A percentile compares a stretch with the other conserved stretches of the same genome.
These are phyloP conservation scores for Globisporangium irregulare DNA, from an alignment of 352 stramenopile genomes.

Conservation along the genomic window DNA sequence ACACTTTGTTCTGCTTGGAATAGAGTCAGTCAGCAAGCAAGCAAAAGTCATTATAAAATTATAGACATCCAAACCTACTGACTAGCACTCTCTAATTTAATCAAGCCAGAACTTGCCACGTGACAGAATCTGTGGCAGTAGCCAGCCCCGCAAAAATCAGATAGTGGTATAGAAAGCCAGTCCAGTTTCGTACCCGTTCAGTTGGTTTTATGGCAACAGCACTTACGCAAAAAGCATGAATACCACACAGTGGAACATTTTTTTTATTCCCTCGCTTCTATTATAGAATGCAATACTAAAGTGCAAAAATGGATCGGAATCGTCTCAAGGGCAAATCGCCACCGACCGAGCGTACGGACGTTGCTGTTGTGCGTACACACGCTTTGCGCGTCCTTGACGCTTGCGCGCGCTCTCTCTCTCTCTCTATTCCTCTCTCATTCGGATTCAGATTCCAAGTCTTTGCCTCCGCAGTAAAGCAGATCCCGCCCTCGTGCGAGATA, in stretches of 20 bases:
- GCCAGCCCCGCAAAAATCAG: not conserved
- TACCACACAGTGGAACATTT: not conserved
- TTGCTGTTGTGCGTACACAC: not conserved
- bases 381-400: not conserved
- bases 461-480: not conserved
- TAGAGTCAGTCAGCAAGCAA: not conserved
- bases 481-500: conserved; percentile 1
- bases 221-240: conserved; percentile 3
- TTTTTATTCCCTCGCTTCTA: not conserved
- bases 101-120: not conserved
- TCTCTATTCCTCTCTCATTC: not conserved
- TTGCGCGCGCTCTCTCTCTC: not conserved
- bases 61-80: not conserved
- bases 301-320: not conserved
- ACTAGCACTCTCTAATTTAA: not conserved
- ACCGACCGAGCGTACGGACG: not conserved
- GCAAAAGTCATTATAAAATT: not conserved
- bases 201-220: conserved; percentile 12
- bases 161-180: conserved; percentile 3
- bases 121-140: not conserved
- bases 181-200: conserved; percentile 6
- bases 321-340: not conserved
- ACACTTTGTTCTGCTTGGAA: not conserved
- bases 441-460: conserved; percentile 8
- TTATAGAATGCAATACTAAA: too few species aligned